phyloP scores from a whole-genome alignment of 495 filamentous ascomycete species.

The Astrocystis sublimbata region DNA sequence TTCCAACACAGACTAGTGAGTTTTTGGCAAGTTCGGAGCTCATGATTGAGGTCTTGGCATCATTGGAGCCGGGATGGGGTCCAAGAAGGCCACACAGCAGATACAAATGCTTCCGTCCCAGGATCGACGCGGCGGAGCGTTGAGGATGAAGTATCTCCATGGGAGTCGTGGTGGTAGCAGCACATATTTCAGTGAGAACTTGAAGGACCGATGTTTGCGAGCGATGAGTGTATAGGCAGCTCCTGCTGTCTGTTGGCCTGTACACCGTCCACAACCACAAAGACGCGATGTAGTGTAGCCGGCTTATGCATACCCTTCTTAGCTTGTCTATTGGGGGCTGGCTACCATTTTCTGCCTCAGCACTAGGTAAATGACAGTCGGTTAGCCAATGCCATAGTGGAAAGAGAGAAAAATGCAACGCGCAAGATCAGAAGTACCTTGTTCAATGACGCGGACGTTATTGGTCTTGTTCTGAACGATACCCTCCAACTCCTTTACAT shows the following conservation, averaged over 20 bases:
- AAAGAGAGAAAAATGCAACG: neutral
- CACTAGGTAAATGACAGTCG: constrained; percentile 37
- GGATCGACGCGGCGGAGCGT: neutral
- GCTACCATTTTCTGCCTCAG: constrained; percentile 60
- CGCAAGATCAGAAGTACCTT: constrained; percentile 57
- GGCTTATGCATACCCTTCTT: neutral
- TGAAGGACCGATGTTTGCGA: neutral
- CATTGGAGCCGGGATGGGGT: neutral
- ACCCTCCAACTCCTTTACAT: constrained; percentile 81
- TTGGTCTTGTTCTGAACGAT: constrained; percentile 82
- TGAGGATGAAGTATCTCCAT: neutral
- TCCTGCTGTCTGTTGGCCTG: constrained; percentile 2
- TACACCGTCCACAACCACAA: neutral
- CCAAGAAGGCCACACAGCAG: neutral
- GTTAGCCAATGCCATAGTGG: neutral
- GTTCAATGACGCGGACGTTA: constrained; percentile 84
- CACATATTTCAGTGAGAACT: no score
- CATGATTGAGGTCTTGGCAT: neutral
- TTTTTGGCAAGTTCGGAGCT: neutral
- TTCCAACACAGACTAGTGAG: neutral
- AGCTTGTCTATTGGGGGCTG: constrained; percentile 19
- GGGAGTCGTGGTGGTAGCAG: no score
- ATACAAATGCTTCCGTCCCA: neutral
- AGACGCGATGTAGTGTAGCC: neutral
- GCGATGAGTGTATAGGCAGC: neutral